Percentiles rank a stretch among this genome's conserved stretches.
Conservation (phyloP, 192 early-diverging fungal species). For the Coemansia sp. region DNA sequence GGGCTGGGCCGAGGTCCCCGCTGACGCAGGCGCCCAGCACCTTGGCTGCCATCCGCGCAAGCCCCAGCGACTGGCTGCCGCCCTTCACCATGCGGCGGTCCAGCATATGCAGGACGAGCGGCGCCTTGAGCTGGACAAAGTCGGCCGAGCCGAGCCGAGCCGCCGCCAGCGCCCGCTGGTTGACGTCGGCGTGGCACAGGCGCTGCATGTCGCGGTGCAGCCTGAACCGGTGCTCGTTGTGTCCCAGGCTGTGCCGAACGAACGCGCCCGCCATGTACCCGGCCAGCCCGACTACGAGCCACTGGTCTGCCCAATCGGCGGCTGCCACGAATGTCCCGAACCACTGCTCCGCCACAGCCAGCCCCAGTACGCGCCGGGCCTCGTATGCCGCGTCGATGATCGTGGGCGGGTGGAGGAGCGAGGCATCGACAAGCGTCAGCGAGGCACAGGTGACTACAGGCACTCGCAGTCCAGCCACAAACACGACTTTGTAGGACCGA, state of each 20-base stretch:
- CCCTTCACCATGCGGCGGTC: slow-evolving; percentile 80
- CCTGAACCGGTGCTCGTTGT: slow-evolving; percentile 84
- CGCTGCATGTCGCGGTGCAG: slow-evolving; percentile 79
- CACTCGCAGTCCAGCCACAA: slow-evolving; percentile 72
- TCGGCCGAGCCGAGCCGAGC: slow-evolving; percentile 57
- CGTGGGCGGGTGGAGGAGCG: slow-evolving; percentile 65
- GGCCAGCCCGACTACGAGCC: slow-evolving; percentile 82
- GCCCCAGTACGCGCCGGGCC: slow-evolving; percentile 66
- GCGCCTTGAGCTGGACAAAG: slow-evolving; percentile 81
- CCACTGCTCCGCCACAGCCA: slow-evolving; percentile 87
- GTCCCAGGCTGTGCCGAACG: slow-evolving; percentile 77
- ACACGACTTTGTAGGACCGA: slow-evolving; percentile 80
- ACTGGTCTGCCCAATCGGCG: slow-evolving; percentile 75
- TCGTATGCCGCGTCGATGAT: slow-evolving; percentile 90
- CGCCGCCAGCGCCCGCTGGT: slow-evolving; percentile 83
- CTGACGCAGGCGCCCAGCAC: slow-evolving; percentile 73
- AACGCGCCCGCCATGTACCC: slow-evolving; percentile 74
- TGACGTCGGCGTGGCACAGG: slow-evolving; percentile 77
- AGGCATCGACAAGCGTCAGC: slow-evolving; percentile 69
- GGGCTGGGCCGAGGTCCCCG: slow-evolving; percentile 55
- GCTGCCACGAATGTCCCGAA: slow-evolving; percentile 84
- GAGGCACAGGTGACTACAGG: slow-evolving; percentile 73
- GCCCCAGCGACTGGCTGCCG: slow-evolving; percentile 54
- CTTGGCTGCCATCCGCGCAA: slow-evolving; percentile 76
- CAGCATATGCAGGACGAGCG: slow-evolving; percentile 89